Base-by-base conservation (phyloP, 176 grass and related monocot species). In the Melocanna baccifera region DNA sequence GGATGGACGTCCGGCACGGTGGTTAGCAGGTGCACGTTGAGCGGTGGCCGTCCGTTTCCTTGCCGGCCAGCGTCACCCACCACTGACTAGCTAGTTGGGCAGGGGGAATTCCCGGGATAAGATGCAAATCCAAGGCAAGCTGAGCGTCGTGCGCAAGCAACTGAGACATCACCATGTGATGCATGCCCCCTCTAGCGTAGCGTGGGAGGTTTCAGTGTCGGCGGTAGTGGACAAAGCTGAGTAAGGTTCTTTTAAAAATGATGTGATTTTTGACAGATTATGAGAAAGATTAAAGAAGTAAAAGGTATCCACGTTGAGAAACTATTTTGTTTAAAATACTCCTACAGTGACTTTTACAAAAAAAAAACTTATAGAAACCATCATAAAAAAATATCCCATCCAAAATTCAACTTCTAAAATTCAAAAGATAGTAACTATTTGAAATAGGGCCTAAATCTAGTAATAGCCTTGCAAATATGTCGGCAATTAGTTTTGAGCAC, bases 301-400 rank as follows among this genome's bases (percentile, higher is more conserved):
- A 34, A 2, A 0, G 2, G 0, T 34, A 34, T 4, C 4, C 32
- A 34, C 0, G 0, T 34, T 4, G 32, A 34, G 0, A 34, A 34
- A 0, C 32, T 4, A 34, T 4, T 34, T 32, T 4, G 2, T 34
- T 34, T 4, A 34, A 34, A 34, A 4, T 4, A 34, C 32, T 4
- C 4, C 32, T 34, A 0, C 4, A 4, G 32, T 34, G 0, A 34
- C 4, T 34, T 34, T 0, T 34, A 34, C 0, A 34, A 34, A 34
- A 2, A 34, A 34, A 34, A 2, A 0, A 4, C 0, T 34, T 34
- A 34, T 4, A 34, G 3, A 34, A 34, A 34, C 2, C 3, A 34
- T 32, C 3, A 0, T 34, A 34, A 34, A 34, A 34, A 34, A 0
- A 3, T 0, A 34, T 0, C 3, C 32, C 0, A 34, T 34, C 4